Evolutionary conservation across 352 stramenopile species (phyloP), one percentile per base, ranked within the genome.

Genomic region (Discostella stelligera): DNA sequence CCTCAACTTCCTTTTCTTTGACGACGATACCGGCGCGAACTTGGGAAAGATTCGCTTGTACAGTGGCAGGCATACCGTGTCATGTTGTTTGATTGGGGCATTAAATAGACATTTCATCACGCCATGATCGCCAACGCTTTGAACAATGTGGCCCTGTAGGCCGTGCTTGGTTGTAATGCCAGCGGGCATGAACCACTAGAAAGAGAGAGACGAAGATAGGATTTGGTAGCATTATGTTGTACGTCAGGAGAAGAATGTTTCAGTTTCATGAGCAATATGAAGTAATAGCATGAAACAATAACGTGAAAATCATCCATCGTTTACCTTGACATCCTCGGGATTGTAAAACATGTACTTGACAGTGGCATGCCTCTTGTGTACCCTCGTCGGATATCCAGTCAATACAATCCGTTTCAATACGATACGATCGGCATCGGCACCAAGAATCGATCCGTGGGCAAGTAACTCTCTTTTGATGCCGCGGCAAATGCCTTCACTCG

Each of bases 1-100:
- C 30, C 32, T 21, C 32, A 27, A 5, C 27, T 27, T 25, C 52
- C 27, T 32, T 6, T 32, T 32, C 27, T 32, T 32, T 5, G 27
- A 32, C 2, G 27, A 32, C 5, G 52, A 27, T 21, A 62, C n/a
- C 16, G 70, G 75, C 18, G 74, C 82, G 79, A 89, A 98, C 88
- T 98, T 99, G 55, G 97, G 97, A 87, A 98, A 99, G 18, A 99
- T 94, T 64, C 97, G 93, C 90, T 99, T 99, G 94, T 99, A 99
- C 73, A 99, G 87, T 60, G 96, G 93, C 72, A 99, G 87, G 83
- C 96, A 98, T 6, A 99, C 96, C 1, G 96, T 99, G 88, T 99
- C 97, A 85, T 99, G 96, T 85, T 99, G 96, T 89, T 98, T 98
- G 80, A 99, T 97, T 0, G 95, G 95, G 79, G 98, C 97, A 90